Evolutionary conservation across 2,329 filamentous ascomycete genomes (phyloP).

Genomic region (Claviceps sp.): DNA sequence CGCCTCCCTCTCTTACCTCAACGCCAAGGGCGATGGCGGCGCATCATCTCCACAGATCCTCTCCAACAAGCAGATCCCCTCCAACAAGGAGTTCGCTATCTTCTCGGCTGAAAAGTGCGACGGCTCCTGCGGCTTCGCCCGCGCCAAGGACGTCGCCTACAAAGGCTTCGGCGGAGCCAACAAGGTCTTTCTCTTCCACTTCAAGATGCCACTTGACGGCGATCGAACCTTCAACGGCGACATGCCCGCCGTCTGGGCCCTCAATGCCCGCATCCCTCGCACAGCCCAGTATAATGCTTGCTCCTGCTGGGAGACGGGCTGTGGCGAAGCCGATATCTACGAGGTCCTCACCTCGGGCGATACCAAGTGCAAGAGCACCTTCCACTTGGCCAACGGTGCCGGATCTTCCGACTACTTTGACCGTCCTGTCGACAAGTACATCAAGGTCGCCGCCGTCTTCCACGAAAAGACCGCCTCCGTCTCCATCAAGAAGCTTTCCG

Average conservation of each 20-base stretch:
- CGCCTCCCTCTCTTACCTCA: conserved; percentile 32
- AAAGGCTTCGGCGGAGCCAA: conserved; percentile 57
- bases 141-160: conserved; percentile 30
- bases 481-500: conserved; percentile 40
- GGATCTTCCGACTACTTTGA: conserved; percentile 61
- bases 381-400: conserved; percentile 50
- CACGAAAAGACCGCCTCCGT: conserved; percentile 35
- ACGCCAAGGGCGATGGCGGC: conserved; percentile 26
- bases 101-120: conserved; percentile 31
- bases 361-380: conserved; percentile 53
- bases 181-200: conserved; percentile 63
- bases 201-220: conserved; percentile 55
- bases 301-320: conserved; percentile 57
- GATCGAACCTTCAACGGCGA: conserved; percentile 40
- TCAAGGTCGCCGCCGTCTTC: conserved; percentile 55
- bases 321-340: conserved; percentile 65
- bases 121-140: conserved; percentile 29
- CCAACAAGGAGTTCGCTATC: conserved; percentile 33
- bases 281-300: conserved; percentile 57
- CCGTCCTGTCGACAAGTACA: conserved; percentile 43
- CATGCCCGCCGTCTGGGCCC: conserved; percentile 63
- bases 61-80: conserved; percentile 24
- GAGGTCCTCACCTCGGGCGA: conserved; percentile 56
- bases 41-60: conserved; percentile 26
- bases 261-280: conserved; percentile 61